phyloP scores from a whole-genome alignment of 441 rosid species.

The Syzygium syzygioides region DNA sequence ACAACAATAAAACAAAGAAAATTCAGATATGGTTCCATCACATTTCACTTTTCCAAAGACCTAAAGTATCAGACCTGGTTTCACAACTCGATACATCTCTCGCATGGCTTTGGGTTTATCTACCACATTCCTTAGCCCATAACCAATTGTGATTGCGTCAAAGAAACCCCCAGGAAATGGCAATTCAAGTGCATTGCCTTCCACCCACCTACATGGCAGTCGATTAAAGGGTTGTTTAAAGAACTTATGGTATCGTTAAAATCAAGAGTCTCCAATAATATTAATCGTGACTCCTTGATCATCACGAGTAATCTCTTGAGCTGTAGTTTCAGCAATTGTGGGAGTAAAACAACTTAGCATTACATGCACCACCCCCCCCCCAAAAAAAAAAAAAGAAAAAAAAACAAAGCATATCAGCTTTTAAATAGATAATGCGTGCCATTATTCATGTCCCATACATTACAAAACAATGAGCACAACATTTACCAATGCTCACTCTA shows the following conservation, averaged over 20 bases:
- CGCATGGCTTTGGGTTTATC: slow-evolving; percentile 53
- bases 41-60: neutral
- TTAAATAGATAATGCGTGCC: neutral
- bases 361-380: neutral
- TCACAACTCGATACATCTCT: slow-evolving; percentile 67
- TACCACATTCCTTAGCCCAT: slow-evolving; percentile 73
- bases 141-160: slow-evolving; percentile 84
- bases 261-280: neutral
- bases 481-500: slow-evolving; percentile 83
- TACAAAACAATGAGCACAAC: slow-evolving; percentile 1
- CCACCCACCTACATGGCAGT: slow-evolving; percentile 51
- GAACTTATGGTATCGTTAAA: neutral
- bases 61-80: slow-evolving; percentile 42
- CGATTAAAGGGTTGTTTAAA: neutral
- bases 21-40: neutral
- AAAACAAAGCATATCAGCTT: neutral
- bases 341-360: neutral
- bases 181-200: slow-evolving; percentile 75
- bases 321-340: neutral
- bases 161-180: slow-evolving; percentile 61
- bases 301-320: neutral
- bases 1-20: neutral
- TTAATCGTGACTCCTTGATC: neutral
- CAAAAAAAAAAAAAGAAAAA: neutral
- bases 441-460: neutral